Conservation (phyloP, 345 rosid genomes). For the Lepidium didymum region DNA sequence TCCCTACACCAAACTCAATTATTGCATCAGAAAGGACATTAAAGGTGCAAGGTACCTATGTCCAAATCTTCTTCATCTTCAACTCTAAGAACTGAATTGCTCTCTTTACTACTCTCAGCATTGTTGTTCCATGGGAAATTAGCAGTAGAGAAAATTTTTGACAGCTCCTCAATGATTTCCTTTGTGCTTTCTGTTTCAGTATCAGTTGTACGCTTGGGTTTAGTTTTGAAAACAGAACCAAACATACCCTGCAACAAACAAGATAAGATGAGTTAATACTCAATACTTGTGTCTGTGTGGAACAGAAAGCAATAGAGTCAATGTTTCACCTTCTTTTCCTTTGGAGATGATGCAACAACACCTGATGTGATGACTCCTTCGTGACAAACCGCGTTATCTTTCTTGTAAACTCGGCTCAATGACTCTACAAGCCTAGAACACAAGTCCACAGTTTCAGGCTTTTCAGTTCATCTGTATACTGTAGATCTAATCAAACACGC, state of each 20-base stretch:
- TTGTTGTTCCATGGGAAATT: slow-evolving; percentile 46
- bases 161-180: slow-evolving; percentile 64
- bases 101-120: slow-evolving; percentile 9
- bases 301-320: background rate
- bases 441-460: background rate
- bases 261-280: background rate
- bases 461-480: background rate
- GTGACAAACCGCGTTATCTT: slow-evolving; percentile 30
- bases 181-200: slow-evolving; percentile 54
- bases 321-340: slow-evolving; percentile 68
- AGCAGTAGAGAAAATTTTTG: slow-evolving; percentile 42
- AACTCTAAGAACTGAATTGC: slow-evolving; percentile 12
- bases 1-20: background rate
- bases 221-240: slow-evolving; percentile 71
- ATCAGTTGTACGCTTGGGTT: slow-evolving; percentile 45
- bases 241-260: slow-evolving; percentile 56
- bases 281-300: background rate
- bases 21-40: background rate
- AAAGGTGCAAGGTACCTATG: slow-evolving; percentile 44
- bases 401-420: slow-evolving; percentile 49
- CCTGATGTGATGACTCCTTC: slow-evolving; percentile 31
- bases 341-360: slow-evolving; percentile 27
- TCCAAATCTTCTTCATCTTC: slow-evolving; percentile 45
- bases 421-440: slow-evolving; percentile 49
- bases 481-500: background rate